Evolutionary conservation across 1,284 basidiomycete genomes (phyloP), one percentile per base, ranked within the genome.

Genomic region (Puccinia triticina): DNA sequence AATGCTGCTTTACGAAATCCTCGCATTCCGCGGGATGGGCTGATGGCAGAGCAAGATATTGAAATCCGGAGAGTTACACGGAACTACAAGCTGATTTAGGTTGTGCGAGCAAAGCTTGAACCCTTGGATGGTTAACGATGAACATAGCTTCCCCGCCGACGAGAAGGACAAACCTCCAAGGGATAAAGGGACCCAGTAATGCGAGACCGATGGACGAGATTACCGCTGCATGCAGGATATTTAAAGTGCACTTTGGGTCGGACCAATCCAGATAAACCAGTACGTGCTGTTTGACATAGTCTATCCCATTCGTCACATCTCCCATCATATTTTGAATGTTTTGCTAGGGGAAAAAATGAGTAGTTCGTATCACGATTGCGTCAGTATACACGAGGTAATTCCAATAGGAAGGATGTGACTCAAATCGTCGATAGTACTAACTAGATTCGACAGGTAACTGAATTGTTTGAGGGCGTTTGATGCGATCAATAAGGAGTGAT

Each of bases 261-360:
- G 87, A 87, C 87, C 87, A 87, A 83, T 87, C 86, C 67, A 87
- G 83, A 78, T 86, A 86, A 23, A 85, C 84, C 18, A 87, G 85
- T 7, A 86, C 79, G 4, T 86, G 85, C 0, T 85, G 83, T n/a
- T 86, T 84, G 48, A 84, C 80, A 67, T 86, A 85, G 80, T 87
- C 87, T 64, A 71, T 71, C 10, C 34, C 78, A 26, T 43, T 21
- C 40, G 78, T 59, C 29, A 81, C 50, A 29, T 59, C 71, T 29
- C 78, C 78, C 78, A 81, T 81, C 78, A 81, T 59, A 57, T 59
- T 81, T 50, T 81, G 78, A 73, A 81, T 81, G 55, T 81, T 81
- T 81, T 81, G 78, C 78, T 81, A 37, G 0, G n/a, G 16, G 26
- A 32, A 37, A 40, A n/a, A 73, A n/a, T n/a, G n/a, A 61, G 48